Evolutionary conservation across 1,139 yeast genomes (phyloP).

Genomic region (Taiozyma sp.): DNA sequence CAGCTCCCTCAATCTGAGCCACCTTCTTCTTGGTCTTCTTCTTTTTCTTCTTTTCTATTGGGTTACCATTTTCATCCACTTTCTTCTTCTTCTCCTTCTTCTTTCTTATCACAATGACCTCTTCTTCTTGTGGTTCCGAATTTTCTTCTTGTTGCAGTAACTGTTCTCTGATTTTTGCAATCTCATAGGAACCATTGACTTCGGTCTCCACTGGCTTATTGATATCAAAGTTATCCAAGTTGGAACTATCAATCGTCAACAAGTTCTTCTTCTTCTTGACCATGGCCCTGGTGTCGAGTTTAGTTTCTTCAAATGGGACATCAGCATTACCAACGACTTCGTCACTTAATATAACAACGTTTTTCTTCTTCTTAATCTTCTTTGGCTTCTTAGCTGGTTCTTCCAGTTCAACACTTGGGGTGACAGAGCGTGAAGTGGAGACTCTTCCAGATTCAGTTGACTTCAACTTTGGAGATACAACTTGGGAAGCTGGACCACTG

Average conservation of each 20-base stretch:
- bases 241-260: conserved; percentile 51
- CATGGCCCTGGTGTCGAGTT: neutral
- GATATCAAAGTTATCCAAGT: conserved; percentile 60
- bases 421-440: conserved; percentile 19
- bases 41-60: conserved; percentile 29
- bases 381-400: conserved; percentile 18
- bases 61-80: conserved; percentile 20
- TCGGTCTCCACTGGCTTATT: conserved; percentile 25
- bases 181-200: conserved; percentile 43
- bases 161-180: conserved; percentile 49
- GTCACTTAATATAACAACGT: conserved; percentile 56
- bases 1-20: neutral
- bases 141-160: conserved; percentile 28
- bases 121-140: conserved; percentile 28
- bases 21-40: conserved; percentile 25
- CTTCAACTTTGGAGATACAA: conserved; percentile 8
- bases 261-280: conserved; percentile 28
- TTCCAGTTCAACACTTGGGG: conserved; percentile 21
- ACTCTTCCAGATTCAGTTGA: conserved; percentile 9
- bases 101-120: conserved; percentile 29
- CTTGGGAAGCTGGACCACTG: conserved; percentile 15
- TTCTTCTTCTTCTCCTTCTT: conserved; percentile 27
- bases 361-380: conserved; percentile 38
- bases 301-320: neutral
- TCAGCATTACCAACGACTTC: conserved; percentile 39